These are phyloP conservation scores for Wickerhamiella kazuoi DNA, from an alignment of 805 yeast genomes.

Conservation along the genomic window DNA sequence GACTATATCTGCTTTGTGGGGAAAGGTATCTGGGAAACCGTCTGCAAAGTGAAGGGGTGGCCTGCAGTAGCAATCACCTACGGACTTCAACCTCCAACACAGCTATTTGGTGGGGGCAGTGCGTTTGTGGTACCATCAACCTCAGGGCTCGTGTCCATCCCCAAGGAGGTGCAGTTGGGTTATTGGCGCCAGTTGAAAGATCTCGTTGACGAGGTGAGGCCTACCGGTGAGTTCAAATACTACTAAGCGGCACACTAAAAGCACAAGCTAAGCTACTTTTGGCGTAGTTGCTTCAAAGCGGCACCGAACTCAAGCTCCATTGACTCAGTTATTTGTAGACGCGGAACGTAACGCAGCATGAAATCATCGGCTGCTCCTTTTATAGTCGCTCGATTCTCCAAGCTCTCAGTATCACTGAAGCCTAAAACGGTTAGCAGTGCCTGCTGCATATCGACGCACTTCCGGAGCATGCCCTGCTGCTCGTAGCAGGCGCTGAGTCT, in stretches of 20 bases:
- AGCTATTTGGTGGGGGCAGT: constrained; percentile 16
- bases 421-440: constrained; percentile 16
- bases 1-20: constrained; percentile 42
- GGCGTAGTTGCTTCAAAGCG: constrained; percentile 7
- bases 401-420: constrained; percentile 9
- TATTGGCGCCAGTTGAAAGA: constrained; percentile 30
- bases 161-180: constrained; percentile 27
- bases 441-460: constrained; percentile 17
- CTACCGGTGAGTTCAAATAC: neutral
- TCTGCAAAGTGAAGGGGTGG: constrained; percentile 25
- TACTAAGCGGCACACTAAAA: neutral
- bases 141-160: constrained; percentile 47
- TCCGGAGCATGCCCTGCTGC: constrained; percentile 12
- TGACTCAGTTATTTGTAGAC: constrained; percentile 10
- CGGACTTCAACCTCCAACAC: constrained; percentile 28
- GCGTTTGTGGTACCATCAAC: constrained; percentile 54
- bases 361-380: constrained; percentile 18
- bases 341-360: constrained; percentile 14
- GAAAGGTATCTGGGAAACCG: constrained; percentile 55
- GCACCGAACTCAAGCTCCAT: constrained; percentile 10
- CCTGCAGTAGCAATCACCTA: constrained; percentile 28
- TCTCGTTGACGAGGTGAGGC: neutral
- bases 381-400: constrained; percentile 9
- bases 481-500: constrained; percentile 14
- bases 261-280: constrained; percentile 3